These are phyloP conservation scores for Dianthus caryophyllus DNA, from an alignment of 148 eudicot genomes.

Conservation along the genomic window DNA sequence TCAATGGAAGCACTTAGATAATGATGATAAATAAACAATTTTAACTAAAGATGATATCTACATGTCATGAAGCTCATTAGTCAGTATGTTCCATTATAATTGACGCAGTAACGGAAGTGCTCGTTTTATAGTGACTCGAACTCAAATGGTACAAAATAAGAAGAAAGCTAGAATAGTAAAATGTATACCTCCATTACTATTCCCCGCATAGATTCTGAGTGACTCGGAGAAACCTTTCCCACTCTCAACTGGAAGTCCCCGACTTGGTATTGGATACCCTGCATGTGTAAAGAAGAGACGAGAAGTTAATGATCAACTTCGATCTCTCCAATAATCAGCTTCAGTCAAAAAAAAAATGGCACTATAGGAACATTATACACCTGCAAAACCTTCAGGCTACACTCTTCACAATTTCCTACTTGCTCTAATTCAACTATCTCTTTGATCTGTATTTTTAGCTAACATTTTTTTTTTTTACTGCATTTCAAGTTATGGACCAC, in stretches of 20 bases:
- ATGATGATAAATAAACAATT: background rate
- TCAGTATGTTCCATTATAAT: background rate
- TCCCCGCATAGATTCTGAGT: conserved; percentile 81
- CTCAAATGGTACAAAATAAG: background rate
- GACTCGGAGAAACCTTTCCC: conserved; percentile 77
- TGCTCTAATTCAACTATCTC: too few relatives aligned
- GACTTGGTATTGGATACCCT: conserved; percentile 81
- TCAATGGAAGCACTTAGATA: background rate
- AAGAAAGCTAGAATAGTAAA: background rate
- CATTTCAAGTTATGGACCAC: too few relatives aligned
- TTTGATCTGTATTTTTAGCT: too few relatives aligned
- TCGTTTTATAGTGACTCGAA: background rate
- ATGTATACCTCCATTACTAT: conserved; percentile 85
- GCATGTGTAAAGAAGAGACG: conserved; percentile 16
- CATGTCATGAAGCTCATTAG: background rate
- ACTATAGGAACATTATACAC: background rate
- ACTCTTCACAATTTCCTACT: background rate
- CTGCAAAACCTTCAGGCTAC: background rate
- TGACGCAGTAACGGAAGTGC: background rate
- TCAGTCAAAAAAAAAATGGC: background rate
- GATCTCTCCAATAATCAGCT: background rate
- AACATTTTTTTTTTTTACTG: too few relatives aligned
- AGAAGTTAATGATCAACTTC: conserved; percentile 1
- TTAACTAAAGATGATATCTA: background rate
- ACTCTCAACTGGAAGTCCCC: conserved; percentile 96